These are phyloP conservation scores for Aspergillus costaricaensis DNA, from an alignment of 2,329 filamentous ascomycete species.

Conservation along the genomic window DNA sequence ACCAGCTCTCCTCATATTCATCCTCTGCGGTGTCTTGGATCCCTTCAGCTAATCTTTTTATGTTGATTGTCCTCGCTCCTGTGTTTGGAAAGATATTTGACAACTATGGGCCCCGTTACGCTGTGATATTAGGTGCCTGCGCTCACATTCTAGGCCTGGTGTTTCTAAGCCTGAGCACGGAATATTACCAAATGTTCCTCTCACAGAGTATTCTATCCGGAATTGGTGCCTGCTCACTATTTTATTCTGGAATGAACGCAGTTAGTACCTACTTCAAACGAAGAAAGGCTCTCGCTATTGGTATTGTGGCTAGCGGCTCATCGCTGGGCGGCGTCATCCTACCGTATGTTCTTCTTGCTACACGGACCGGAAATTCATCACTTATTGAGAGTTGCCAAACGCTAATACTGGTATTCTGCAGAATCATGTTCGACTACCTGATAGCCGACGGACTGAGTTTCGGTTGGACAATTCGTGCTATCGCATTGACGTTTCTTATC, in stretches of 20 bases:
- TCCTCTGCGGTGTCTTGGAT: slow-evolving; percentile 60
- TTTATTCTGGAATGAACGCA: not conserved
- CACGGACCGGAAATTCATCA: too few relatives aligned
- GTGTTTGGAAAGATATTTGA: slow-evolving; percentile 64
- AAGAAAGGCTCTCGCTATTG: slow-evolving; percentile 52
- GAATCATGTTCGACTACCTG: slow-evolving; percentile 56
- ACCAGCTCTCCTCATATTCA: slow-evolving; percentile 49
- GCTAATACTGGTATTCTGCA: too few relatives aligned
- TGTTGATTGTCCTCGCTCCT: slow-evolving; percentile 32
- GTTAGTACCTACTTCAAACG: slow-evolving; percentile 51
- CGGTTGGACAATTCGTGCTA: slow-evolving; percentile 55
- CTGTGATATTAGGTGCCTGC: slow-evolving; percentile 52
- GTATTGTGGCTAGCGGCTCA: slow-evolving; percentile 51
- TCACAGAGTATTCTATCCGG: not conserved
- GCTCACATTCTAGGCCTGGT: slow-evolving; percentile 57
- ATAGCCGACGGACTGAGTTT: slow-evolving; percentile 51
- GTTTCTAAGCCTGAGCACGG: slow-evolving; percentile 53
- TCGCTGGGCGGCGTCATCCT: slow-evolving; percentile 59
- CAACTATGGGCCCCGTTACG: slow-evolving; percentile 59
- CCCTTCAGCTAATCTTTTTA: slow-evolving; percentile 50
- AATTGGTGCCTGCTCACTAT: not conserved
- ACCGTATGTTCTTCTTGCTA: slow-evolving; percentile 31
- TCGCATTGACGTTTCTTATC: slow-evolving; percentile 59
- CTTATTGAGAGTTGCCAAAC: too few relatives aligned
- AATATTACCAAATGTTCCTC: slow-evolving; percentile 48